Base-by-base conservation (phyloP, 2,329 filamentous ascomycete species). In the Aspergillus cejpii region DNA sequence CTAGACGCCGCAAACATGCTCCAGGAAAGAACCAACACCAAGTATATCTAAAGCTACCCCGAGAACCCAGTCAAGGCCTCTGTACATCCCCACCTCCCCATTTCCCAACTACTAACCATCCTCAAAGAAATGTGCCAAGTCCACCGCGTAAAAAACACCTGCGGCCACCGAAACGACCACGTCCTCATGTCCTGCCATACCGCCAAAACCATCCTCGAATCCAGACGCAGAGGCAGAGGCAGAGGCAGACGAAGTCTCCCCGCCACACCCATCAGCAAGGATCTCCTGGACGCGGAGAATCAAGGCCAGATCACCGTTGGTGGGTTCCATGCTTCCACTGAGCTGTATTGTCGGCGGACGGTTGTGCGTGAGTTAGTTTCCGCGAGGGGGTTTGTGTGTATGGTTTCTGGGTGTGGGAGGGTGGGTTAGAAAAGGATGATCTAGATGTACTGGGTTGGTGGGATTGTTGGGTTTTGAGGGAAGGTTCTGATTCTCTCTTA, bases 121-220 rank as follows among this genome's bases (percentile, higher is more conserved):
- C n/a, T n/a, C n/a, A n/a, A 26, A 21, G 44, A 40, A 11, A 59
- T 58, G 56, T 57, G 54, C 40, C 38, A 52, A 4, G 49, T 57
- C 6, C 51, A 57, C 19, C 48, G 55, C 29, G 51, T 57, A 15
- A 37, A n/a, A 3, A 57, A 58, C 47, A 45, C 31, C 37, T 57
- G 55, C 45, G 49, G 51, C n/a, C 56, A 59, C 36, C 42, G 37
- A 10, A 58, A 57, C 39, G 49, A 58, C 41, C 56, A 58, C 39
- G 45, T 57, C 28, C 31, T 47, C 14, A 39, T 59, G 19, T 12
- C 38, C 33, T 59, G 56, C 40, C 29, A 43, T 20, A 26, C 41
- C 7, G 47, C 47, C n/a, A 56, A 56, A 39, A 10, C 37, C n/a
- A 17, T 19, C 17, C 12, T 31, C 23, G 26, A 27, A 14, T 19